A percentile compares a stretch with the other conserved stretches of the same genome.
Conservation (phyloP, 202 grass and related monocot genomes). For the Saccharum hybrid region DNA sequence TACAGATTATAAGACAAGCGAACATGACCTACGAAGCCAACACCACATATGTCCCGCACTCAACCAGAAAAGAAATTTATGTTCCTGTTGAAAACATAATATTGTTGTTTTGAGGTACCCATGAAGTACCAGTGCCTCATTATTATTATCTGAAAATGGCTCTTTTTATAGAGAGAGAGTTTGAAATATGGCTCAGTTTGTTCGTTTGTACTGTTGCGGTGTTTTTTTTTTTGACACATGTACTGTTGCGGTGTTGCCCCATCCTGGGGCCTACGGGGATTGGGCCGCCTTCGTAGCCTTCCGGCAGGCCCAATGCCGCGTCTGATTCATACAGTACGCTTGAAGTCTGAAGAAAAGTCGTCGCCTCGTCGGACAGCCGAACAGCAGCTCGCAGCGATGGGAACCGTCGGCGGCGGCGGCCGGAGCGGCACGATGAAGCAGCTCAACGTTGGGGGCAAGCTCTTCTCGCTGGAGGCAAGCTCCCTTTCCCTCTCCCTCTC, state of each 20-base stretch:
- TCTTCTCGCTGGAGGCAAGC: constrained; percentile 75
- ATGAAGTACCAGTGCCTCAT: too few species aligned
- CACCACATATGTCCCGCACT: too few species aligned
- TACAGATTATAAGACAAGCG: too few species aligned
- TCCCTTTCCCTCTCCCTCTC: constrained; percentile 52
- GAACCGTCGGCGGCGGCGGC: constrained; percentile 10
- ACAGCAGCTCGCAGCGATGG: constrained; percentile 23
- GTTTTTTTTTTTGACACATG: too few species aligned
- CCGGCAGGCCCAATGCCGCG: not conserved
- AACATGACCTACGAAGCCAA: too few species aligned
- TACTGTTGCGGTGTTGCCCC: not conserved
- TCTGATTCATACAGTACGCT: not conserved
- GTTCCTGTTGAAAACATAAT: too few species aligned
- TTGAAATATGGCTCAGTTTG: not conserved
- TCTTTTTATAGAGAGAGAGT: too few species aligned
- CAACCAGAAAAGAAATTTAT: too few species aligned
- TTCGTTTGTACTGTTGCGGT: not conserved
- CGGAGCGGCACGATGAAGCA: constrained; percentile 34
- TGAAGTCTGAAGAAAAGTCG: constrained; percentile 38
- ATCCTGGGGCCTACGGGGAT: not conserved
- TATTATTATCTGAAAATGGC: too few species aligned
- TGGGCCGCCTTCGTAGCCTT: not conserved
- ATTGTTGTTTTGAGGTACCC: too few species aligned
- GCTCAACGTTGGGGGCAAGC: constrained; percentile 80
- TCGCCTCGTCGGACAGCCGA: constrained; percentile 21